Base-by-base conservation (phyloP, 495 filamentous ascomycete species). In the Penicillium odoratum region DNA sequence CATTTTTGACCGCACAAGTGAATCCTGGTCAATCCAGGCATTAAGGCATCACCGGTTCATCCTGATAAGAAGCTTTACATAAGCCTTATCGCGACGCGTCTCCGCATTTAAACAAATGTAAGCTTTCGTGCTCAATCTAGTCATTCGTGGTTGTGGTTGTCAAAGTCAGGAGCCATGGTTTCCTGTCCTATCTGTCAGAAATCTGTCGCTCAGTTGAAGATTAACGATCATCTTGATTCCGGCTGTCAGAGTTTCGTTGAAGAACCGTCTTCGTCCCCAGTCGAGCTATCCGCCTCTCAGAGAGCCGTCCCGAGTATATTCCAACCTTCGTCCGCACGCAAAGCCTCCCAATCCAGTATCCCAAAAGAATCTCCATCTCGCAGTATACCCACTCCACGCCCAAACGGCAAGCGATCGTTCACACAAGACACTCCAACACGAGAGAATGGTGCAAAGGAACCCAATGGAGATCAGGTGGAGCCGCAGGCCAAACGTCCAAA, bases 161-260 rank as follows among this genome's bases (percentile, higher is more conserved):
- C 15, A 16, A 16, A 40, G 18, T 44, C 26, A 38, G 50, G 13
- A 62, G 68, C 21, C 33, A 91, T 89, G 86, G 92, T 98, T 33
- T 81, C 81, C 55, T 98, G 94, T 67, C 94, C 94, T 6, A 90
- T 93, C 55, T 98, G 94, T 74, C 77, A 81, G 49, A 89, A 91
- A 59, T 75, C 80, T 42, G 93, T 98, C 59, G 83, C 86, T 51
- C 76, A 88, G 52, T 62, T 75, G 53, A 83, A 89, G 56, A 98
- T 98, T 76, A 98, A 98, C 70, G 79, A 81, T 49, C 94, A 98
- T 69, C 85, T 98, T 62, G 94, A 98, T 71, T 92, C 89, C 15
- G 82, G 83, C 63, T 98, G 94, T 73, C 72, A 85, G 63, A 75
- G 69, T 16, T 85, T 85, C 63, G 66, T 89, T 46, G 70, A 81